phyloP scores from a whole-genome alignment of 768 basidiomycete genomes.

The Suillus spraguei region DNA sequence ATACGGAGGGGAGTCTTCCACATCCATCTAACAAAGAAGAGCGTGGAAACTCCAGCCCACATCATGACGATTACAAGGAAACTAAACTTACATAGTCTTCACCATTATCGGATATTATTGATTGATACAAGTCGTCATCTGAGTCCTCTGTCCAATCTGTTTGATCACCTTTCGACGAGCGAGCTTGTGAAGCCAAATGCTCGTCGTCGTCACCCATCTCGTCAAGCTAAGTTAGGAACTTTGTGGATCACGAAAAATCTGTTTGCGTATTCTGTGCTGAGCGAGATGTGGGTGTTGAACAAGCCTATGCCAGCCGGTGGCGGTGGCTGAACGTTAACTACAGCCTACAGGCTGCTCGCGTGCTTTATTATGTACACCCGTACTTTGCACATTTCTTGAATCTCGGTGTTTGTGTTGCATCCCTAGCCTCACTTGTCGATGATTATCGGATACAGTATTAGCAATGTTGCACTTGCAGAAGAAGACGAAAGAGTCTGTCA shows the following conservation, averaged over 20 bases:
- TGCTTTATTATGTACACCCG: not conserved
- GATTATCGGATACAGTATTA: not conserved
- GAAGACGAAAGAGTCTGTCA: not conserved
- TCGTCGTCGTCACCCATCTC: conserved; percentile 1
- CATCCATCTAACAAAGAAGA: conserved; percentile 23
- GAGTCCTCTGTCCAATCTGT: not conserved
- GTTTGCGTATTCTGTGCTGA: not conserved
- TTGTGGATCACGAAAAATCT: not conserved
- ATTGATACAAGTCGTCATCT: not conserved
- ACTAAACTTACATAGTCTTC: conserved; percentile 3
- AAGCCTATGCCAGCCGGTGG: not conserved
- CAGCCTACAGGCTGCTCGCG: no score
- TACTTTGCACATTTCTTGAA: not conserved
- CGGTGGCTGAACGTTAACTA: no score
- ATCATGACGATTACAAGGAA: conserved; percentile 1
- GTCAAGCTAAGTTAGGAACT: not conserved
- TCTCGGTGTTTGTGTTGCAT: not conserved
- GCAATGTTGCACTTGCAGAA: not conserved
- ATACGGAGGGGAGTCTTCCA: conserved; percentile 13
- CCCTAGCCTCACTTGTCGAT: not conserved
- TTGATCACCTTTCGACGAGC: not conserved
- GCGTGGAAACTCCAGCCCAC: conserved; percentile 4
- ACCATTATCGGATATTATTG: not conserved
- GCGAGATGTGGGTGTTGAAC: not conserved
- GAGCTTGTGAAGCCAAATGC: not conserved